Base-by-base conservation (phyloP, 176 grass and related monocot species). In the Triticum dicoccoides region DNA sequence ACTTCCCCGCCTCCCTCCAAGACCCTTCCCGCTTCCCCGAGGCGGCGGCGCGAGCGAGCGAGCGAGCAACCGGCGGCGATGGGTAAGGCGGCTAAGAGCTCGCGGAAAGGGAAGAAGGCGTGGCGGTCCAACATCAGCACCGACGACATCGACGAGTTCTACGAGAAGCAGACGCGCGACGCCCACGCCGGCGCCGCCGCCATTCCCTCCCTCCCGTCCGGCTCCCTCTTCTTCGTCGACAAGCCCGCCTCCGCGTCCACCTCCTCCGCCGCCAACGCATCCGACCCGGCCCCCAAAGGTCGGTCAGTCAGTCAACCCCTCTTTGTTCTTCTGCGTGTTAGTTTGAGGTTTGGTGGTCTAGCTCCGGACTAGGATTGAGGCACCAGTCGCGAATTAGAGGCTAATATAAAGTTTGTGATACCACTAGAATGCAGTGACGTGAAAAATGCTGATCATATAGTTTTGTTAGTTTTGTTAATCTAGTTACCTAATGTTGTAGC, bases 31-130 rank as follows among this genome's bases (percentile, higher is more conserved):
- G 64, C 84, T 82, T 17, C 65, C 65, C 14, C 11, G 39, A 42
- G 56, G 69, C 33, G 45, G 79, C 56, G 77, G 77, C 61, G 83
- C 17, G 72, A 18, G 88, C 17, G 72, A 18, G 87, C 76, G 29
- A 83, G 8, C 42, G 14, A 75, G 44, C 27, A 11, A 49, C 75
- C 61, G 69, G 69, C 66, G 35, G 84, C n/a, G 30, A 95, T 94
- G 97, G 97, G 93, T 45, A 98, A 94, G 88, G 86, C 77, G 30
- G 81, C 92, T 39, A 98, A 94, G 87, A 84, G 88, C 1, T 96
- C 93, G 52, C 88, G 97, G 72, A 98, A 94, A 58, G 97, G 97
- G 70, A 98, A 98, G 92, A 98, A 98, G 92, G 97, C 94, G 18
- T 98, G 97, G 97, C 90, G 97, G 20, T 65, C 94, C 58, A 98